Evolutionary conservation across 2,329 filamentous ascomycete genomes (phyloP).

Genomic region (Colletotrichum truncatum): DNA sequence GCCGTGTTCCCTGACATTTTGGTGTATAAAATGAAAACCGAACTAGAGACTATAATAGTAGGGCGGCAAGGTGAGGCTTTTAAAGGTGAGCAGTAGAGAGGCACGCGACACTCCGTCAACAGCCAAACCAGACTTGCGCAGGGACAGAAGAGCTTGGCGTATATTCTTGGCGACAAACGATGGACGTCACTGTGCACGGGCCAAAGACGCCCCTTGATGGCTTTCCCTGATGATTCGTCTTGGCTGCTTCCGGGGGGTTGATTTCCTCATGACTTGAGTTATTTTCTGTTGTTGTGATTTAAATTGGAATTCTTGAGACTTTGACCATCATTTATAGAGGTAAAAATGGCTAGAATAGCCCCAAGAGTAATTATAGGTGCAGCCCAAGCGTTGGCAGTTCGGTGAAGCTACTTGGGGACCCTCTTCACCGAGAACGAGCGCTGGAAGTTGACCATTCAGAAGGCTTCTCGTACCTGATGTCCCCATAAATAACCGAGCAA

Average conservation of each 20-base stretch:
- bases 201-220: slow-evolving; percentile 3
- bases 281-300: not conserved
- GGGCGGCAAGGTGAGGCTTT: not conserved
- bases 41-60: too few species aligned
- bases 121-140: not conserved
- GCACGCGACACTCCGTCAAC: slow-evolving; percentile 8
- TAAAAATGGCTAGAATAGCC: too few species aligned
- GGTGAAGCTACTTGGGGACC: not conserved
- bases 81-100: not conserved
- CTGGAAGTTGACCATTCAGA: not conserved
- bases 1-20: slow-evolving; percentile 23
- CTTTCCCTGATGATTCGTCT: not conserved
- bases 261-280: too few species aligned
- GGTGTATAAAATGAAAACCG: not conserved
- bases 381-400: slow-evolving; percentile 14
- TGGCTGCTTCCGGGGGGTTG: slow-evolving; percentile 7
- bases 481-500: slow-evolving; percentile 26
- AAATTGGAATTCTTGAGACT: not conserved
- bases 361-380: too few species aligned
- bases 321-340: too few species aligned
- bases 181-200: slow-evolving; percentile 28
- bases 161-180: slow-evolving; percentile 15
- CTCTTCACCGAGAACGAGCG: not conserved
- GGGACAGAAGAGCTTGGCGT: slow-evolving; percentile 15
- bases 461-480: not conserved